Base-by-base conservation (phyloP, 495 filamentous ascomycete genomes). In the Lentithecium fluviatile region DNA sequence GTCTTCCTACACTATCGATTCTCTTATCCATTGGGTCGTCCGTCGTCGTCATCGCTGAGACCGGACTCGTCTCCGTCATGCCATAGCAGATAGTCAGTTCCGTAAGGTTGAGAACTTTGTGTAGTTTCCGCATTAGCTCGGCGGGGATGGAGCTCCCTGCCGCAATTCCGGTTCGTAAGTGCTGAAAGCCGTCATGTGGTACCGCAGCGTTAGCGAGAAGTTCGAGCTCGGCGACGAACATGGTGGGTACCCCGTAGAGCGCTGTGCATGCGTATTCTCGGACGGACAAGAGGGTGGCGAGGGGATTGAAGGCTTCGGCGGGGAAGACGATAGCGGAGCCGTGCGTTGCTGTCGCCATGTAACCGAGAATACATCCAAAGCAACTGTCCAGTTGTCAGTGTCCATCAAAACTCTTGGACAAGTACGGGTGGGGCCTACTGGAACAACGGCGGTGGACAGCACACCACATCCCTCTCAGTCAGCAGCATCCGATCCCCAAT, bases 51-150 rank as follows among this genome's bases (percentile, higher is more conserved):
- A 97, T 97, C 45, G 83, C 84, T 40, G 84, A 88, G 0, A 96
- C 91, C n/a, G 94, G 94, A 47, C 83, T 86, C 0, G 94, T 98
- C 74, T 98, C 94, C 13, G 94, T 98, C 94, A 98, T 98, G 37
- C 91, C 94, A 73, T 98, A 98, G 77, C 94, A 96, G 66, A 96
- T 97, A 0, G 92, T 96, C 54, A 97, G 70, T 26, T 96, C 88
- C 0, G 82, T 85, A 26, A 98, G 76, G 47, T 95, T 95, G 5
- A 97, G 76, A n/a, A 71, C 78, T 36, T 76, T 76, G 66, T 93
- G 88, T 15, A 98, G 70, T 58, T 83, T 85, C 15, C 84, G 82
- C 94, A 98, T 96, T 23, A 98, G 71, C 54, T 89, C 83, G 3
- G 85, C 80, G 0, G 93, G 94, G 19, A 98, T 85, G 40, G 83